phyloP scores from a whole-genome alignment of 1,284 basidiomycete genomes.

The Salmacisia buchloeana region DNA sequence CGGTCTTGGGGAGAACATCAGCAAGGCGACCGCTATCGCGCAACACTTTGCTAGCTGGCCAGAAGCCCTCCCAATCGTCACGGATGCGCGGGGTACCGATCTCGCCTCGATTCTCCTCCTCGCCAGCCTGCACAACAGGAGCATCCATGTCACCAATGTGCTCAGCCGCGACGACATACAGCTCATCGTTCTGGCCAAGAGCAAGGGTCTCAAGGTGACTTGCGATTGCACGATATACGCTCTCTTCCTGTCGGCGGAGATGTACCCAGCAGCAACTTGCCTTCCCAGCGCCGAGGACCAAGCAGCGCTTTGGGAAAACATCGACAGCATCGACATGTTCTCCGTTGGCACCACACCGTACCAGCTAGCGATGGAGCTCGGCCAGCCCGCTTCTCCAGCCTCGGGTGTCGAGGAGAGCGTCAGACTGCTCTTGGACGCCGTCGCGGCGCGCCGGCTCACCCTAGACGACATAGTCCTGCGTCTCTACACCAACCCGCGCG shows the following conservation, averaged over 20 bases:
- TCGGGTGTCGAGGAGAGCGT: constrained; percentile 84
- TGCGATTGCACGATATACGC: constrained; percentile 92
- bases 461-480: constrained; percentile 75
- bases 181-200: constrained; percentile 89
- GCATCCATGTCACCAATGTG: constrained; percentile 90
- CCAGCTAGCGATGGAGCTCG: constrained; percentile 66
- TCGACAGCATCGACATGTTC: constrained; percentile 83
- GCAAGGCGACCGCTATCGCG: constrained; percentile 59
- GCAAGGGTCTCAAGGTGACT: constrained; percentile 86
- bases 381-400: constrained; percentile 63
- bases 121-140: constrained; percentile 82
- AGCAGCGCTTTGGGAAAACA: constrained; percentile 75
- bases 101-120: constrained; percentile 88
- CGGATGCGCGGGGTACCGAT: constrained; percentile 84
- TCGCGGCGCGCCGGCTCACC: constrained; percentile 71
- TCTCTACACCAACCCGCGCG: constrained; percentile 82
- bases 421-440: constrained; percentile 80
- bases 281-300: constrained; percentile 77
- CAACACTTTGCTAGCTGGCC: constrained; percentile 89
- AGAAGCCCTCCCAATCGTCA: constrained; percentile 81
- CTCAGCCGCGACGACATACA: constrained; percentile 79
- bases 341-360: constrained; percentile 82
- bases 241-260: constrained; percentile 77
- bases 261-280: constrained; percentile 57
- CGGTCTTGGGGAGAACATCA: constrained; percentile 29